Base-by-base conservation (phyloP, 257 asterid species). In the Salvia splendens region DNA sequence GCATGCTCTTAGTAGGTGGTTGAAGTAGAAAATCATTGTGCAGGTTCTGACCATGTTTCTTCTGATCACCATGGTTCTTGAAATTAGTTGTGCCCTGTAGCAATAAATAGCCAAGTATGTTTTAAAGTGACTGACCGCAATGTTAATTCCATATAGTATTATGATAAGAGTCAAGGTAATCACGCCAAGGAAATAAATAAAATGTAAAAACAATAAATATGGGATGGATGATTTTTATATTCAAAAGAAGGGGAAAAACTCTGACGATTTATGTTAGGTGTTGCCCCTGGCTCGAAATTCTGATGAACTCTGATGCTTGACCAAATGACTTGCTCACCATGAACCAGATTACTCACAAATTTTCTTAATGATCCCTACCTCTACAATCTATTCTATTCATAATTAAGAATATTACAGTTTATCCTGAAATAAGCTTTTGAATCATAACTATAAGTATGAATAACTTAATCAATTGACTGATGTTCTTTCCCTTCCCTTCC, bases 21-120 rank as follows among this genome's bases (percentile, higher is more conserved):
- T 6, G 38, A 17, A 61, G 28, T n/a, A 61, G 36, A 61, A 36
- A 40, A 8, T 9, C 3, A 16, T 61, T 16, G 15, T 61, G 17
- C 35, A n/a, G 42, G 43, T 57, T 57, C 24, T 12, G 30, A 57
- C 24, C 42, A 57, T 33, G 28, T 57, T 57, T 48, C 24, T 57
- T 35, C 33, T 59, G 61, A 32, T 11, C 12, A 1, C 12, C 28
- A 6, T 5, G 42, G 11, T 11, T 30, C 5, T 55, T 30, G 11
- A n/a, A 15, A 36, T 15, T 4, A 58, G 7, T 16, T 17, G 9
- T 35, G 30, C 16, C 38, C n/a, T 14, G 12, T 10, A 36, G 61
- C 8, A 12, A 28, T 16, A 35, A 8, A 36, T 14, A 14, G 48
- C 20, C 48, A 36, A 14, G 30, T 24, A 58, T 2, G 9, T 16